Evolutionary conservation across 768 basidiomycete species (phyloP).

Genomic region (Podaxis carcinomalis): DNA sequence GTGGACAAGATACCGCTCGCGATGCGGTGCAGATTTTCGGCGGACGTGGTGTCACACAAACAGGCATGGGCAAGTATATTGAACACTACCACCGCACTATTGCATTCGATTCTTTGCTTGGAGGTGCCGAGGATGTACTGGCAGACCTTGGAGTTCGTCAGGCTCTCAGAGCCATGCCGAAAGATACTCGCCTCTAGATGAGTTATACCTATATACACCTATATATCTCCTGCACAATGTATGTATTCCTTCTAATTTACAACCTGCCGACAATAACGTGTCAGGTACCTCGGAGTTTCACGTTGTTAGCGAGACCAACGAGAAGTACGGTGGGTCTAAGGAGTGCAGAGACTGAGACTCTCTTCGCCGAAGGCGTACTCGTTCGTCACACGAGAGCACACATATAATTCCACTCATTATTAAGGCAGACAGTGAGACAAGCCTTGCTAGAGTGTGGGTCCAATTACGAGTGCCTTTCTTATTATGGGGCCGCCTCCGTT

Average conservation of each 20-base stretch:
- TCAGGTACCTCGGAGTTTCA: too few relatives aligned
- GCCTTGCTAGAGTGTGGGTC: too few relatives aligned
- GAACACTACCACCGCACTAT: conserved; percentile 74
- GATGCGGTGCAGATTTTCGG: conserved; percentile 68
- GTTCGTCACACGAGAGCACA: too few relatives aligned
- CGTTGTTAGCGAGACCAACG: too few relatives aligned
- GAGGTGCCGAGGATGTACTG: conserved; percentile 66
- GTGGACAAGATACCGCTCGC: conserved; percentile 62
- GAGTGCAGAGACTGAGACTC: too few relatives aligned
- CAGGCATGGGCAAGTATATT: conserved; percentile 74
- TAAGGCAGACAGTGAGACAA: too few relatives aligned
- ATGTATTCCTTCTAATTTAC: background rate
- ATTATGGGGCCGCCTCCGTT: too few relatives aligned
- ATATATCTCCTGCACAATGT: background rate
- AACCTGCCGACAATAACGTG: background rate
- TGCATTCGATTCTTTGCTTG: conserved; percentile 66
- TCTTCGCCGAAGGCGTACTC: too few relatives aligned
- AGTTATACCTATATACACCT: background rate
- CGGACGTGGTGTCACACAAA: conserved; percentile 80
- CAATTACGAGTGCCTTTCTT: too few relatives aligned
- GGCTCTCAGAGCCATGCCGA: conserved; percentile 67
- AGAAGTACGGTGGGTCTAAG: too few relatives aligned
- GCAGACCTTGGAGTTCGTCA: conserved; percentile 74
- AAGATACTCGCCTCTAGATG: conserved; percentile 50
- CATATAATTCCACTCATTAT: too few relatives aligned